Conservation (phyloP, 192 early-diverging fungal genomes). For the Linnemannia exigua region DNA sequence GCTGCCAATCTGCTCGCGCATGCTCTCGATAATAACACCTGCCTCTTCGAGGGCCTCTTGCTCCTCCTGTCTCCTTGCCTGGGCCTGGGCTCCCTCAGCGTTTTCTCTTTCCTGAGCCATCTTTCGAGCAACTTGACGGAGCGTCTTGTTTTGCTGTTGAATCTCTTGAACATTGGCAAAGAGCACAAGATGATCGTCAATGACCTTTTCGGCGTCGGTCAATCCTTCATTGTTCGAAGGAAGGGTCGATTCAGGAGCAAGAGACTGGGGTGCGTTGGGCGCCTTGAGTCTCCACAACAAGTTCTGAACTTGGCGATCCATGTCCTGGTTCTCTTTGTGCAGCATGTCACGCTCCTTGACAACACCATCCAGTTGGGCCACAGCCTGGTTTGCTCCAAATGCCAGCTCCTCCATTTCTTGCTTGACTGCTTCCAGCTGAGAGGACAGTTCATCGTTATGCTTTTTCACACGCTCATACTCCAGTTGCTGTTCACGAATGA, state of each 20-base stretch:
- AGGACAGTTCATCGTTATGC: slow-evolving; percentile 66
- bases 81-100: slow-evolving; percentile 56
- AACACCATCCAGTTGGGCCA: slow-evolving; percentile 54
- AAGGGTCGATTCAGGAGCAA: slow-evolving; percentile 53
- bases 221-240: slow-evolving; percentile 8
- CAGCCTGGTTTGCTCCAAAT: slow-evolving; percentile 36
- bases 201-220: slow-evolving; percentile 63
- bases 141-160: slow-evolving; percentile 72
- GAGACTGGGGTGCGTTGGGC: slow-evolving; percentile 59
- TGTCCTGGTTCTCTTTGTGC: slow-evolving; percentile 69
- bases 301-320: slow-evolving; percentile 67
- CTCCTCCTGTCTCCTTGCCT: slow-evolving; percentile 57
- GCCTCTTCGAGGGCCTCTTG: slow-evolving; percentile 66
- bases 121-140: slow-evolving; percentile 71
- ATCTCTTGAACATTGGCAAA: slow-evolving; percentile 67
- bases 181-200: slow-evolving; percentile 66
- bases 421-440: slow-evolving; percentile 58
- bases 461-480: slow-evolving; percentile 64
- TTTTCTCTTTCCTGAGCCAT: slow-evolving; percentile 65
- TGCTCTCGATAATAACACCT: slow-evolving; percentile 65
- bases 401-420: slow-evolving; percentile 56
- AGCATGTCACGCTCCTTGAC: slow-evolving; percentile 62
- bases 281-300: slow-evolving; percentile 69
- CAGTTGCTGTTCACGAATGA: slow-evolving; percentile 70
- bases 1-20: slow-evolving; percentile 70